phyloP scores from a whole-genome alignment of 768 basidiomycete species.

The Russula sp. region DNA sequence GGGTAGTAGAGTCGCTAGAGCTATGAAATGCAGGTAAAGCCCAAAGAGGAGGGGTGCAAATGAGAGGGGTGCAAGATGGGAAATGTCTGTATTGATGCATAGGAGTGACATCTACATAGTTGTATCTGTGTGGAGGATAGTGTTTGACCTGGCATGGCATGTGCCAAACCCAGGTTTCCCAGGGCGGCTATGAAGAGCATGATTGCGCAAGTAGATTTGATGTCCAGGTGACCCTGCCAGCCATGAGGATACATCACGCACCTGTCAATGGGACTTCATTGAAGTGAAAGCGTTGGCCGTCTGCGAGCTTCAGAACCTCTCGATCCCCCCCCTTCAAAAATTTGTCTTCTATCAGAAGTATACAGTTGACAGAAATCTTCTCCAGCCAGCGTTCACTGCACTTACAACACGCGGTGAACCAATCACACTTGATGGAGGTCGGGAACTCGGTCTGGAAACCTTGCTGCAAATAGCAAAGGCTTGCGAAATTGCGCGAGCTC shows the following conservation, averaged over 20 bases:
- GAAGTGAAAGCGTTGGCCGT: conserved; percentile 46
- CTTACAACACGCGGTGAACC: conserved; percentile 47
- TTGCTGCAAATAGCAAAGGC: conserved; percentile 44
- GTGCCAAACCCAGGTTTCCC: neutral
- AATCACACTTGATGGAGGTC: conserved; percentile 46
- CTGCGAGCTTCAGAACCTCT: conserved; percentile 42
- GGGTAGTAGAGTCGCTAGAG: neutral
- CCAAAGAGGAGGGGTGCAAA: neutral
- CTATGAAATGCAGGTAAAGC: neutral
- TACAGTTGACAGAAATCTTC: conserved; percentile 39
- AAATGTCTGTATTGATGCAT: neutral
- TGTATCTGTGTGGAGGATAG: neutral
- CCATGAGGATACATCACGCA: neutral
- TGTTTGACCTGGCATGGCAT: neutral
- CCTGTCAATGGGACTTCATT: conserved; percentile 47
- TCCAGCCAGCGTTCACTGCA: conserved; percentile 44
- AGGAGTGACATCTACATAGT: neutral
- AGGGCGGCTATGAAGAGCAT: neutral
- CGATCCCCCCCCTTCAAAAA: conserved; percentile 38
- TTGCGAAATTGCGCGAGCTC: conserved; percentile 35
- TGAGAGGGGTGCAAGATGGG: neutral
- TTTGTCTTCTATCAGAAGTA: conserved; percentile 49
- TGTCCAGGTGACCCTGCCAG: neutral
- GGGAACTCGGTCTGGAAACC: conserved; percentile 47
- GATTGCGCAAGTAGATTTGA: neutral